Percentiles rank a stretch among this genome's conserved stretches.
Conservation (phyloP, 352 stramenopile genomes). For the Globisporangium splendens region DNA sequence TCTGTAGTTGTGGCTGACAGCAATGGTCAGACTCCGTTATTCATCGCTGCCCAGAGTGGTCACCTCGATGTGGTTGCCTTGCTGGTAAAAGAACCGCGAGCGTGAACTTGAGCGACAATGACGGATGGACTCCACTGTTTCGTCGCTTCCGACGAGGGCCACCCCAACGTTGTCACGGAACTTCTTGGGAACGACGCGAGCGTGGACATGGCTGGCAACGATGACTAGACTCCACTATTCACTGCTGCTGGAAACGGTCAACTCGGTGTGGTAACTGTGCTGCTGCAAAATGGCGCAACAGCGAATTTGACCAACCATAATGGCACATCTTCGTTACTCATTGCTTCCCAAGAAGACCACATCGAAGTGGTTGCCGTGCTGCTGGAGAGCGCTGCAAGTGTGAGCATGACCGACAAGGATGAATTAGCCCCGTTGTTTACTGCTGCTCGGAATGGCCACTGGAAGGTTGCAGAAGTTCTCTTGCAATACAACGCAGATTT, state of each 20-base stretch:
- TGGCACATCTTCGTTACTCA: too few relatives aligned
- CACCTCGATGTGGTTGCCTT: too few relatives aligned
- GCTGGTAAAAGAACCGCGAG: too few relatives aligned
- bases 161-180: conserved; percentile 27
- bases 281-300: too few relatives aligned
- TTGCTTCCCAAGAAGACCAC: conserved; percentile 39
- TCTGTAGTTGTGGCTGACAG: too few relatives aligned
- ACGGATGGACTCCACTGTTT: conserved; percentile 3
- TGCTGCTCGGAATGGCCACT: conserved; percentile 21
- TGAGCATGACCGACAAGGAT: conserved; percentile 13
- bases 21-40: too few relatives aligned
- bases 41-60: too few relatives aligned
- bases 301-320: too few relatives aligned
- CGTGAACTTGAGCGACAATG: conserved; percentile 24
- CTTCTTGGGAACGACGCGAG: conserved; percentile 37
- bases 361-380: conserved; percentile 31
- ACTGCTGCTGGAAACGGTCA: too few relatives aligned
- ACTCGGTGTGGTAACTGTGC: too few relatives aligned
- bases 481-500: background rate
- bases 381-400: conserved; percentile 25
- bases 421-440: background rate
- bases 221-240: conserved; percentile 34
- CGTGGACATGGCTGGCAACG: conserved; percentile 27
- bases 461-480: background rate
- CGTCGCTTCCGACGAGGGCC: background rate